A percentile compares a stretch with the other conserved stretches of the same genome.
Evolutionary conservation across 106 monocot species (phyloP).

Genomic region (Acanthochlamys bracteata): DNA sequence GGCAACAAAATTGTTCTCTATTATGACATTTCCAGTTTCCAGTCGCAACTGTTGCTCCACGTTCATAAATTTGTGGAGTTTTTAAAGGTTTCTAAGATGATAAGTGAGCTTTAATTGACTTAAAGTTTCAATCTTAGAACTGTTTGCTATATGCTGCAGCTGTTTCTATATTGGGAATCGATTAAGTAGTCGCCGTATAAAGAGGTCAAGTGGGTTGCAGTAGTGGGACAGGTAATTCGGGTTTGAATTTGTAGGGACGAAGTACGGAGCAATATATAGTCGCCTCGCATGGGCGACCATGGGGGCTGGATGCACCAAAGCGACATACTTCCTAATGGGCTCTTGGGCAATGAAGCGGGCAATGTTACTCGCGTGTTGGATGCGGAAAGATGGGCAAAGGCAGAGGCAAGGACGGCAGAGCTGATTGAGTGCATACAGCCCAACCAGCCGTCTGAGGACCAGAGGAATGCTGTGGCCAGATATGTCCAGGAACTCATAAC

Average conservation of each 20-base stretch:
- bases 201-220: neutral
- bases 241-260: neutral
- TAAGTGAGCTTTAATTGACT: no score
- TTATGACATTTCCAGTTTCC: no score
- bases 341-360: conserved; percentile 30
- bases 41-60: no score
- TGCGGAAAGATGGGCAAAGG: conserved; percentile 46
- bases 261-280: neutral
- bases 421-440: conserved; percentile 71
- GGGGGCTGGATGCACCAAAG: conserved; percentile 18
- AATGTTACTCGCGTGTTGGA: conserved; percentile 43
- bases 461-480: conserved; percentile 58
- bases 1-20: no score
- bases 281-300: conserved; percentile 49
- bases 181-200: neutral
- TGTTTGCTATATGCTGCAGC: no score
- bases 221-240: neutral
- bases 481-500: conserved; percentile 62
- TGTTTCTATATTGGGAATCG: no score
- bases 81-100: no score
- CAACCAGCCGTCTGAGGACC: conserved; percentile 53
- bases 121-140: no score
- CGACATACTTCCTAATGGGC: conserved; percentile 41
- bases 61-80: no score
- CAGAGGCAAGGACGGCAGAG: conserved; percentile 52